These are phyloP conservation scores for Ganoderma boninense DNA, from an alignment of 1,284 basidiomycete genomes.

Conservation along the genomic window DNA sequence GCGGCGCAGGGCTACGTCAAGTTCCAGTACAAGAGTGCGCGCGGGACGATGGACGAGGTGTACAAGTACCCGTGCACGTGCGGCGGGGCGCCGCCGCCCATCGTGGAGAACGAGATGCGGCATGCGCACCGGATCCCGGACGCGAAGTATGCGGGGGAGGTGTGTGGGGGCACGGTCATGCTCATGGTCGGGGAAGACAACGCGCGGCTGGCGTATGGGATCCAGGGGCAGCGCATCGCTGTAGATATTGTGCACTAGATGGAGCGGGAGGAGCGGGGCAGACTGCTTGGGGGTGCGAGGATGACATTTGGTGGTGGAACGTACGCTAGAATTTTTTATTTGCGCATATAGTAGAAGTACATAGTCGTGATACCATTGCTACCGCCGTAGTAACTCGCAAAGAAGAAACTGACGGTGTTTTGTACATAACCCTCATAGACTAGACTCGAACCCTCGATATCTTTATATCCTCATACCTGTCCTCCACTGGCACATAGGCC, in stretches of 20 bases:
- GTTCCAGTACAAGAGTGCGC: slow-evolving; percentile 10
- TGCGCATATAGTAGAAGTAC: not conserved
- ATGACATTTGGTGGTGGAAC: not conserved
- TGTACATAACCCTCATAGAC: not conserved
- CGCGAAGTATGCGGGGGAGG: slow-evolving; percentile 10
- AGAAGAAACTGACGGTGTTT: not conserved
- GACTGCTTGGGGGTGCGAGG: not conserved
- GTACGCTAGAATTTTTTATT: not conserved
- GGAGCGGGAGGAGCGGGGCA: not conserved
- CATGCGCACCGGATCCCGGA: not conserved
- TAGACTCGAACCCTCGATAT: not conserved
- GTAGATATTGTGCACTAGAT: slow-evolving; percentile 21
- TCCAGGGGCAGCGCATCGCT: slow-evolving; percentile 20
- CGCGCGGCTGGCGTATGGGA: slow-evolving; percentile 12
- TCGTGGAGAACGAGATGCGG: not conserved
- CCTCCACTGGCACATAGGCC: too few species aligned
- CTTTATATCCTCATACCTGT: too few species aligned
- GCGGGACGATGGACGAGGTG: slow-evolving; percentile 9
- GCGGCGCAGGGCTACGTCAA: not conserved
- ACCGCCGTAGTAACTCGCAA: not conserved
- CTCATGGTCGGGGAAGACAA: slow-evolving; percentile 21
- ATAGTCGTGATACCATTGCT: slow-evolving; percentile 3
- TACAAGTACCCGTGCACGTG: slow-evolving; percentile 25
- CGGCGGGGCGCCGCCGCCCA: slow-evolving; percentile 3
- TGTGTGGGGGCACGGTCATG: slow-evolving; percentile 20